Base-by-base conservation (phyloP, 108 stramenopile genomes). In the Mediolabrus comicus region DNA sequence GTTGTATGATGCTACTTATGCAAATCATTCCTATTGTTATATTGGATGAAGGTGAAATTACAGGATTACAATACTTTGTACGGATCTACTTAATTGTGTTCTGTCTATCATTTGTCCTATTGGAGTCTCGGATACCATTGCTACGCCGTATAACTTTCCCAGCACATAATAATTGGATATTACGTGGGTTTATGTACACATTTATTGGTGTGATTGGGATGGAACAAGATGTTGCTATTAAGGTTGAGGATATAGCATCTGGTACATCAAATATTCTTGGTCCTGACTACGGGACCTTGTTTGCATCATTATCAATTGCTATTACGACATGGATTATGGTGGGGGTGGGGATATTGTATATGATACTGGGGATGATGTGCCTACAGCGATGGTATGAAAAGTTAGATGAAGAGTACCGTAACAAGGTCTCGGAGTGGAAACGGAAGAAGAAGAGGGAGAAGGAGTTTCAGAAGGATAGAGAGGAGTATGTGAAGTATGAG, bases 171-270 rank as follows among this genome's bases (percentile, higher is more conserved):
- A 80, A 80, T 67, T 80, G 74, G 74, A 71, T 76, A 41, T 30
- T 77, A 28, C 80, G 88, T 27, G 92, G 92, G 14, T 89, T 93
- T 49, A 31, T 93, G 32, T 93, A 93, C 54, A 80, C 89, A 59
- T 93, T 93, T 54, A 65, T 93, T 55, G 92, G 92, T 13, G 55
- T 93, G 41, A 75, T 87, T 39, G 85, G 90, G 13, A 64, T 84
- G 78, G 92, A 90, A 41, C 86, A 90, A 58, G 81, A 87, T 49
- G 69, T 83, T 12, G 84, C 84, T 11, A 85, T 86, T 27, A 80
- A 74, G 25, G 77, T 88, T 2, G 57, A 85, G 56, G 80, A 84
- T 41, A 79, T 81, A 22, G 55, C 85, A 22, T 14, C 59, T 0
- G 26, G 19, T n/a, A 56, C 41, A 55, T 25, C 68, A 24, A 80